phyloP scores from a whole-genome alignment of 495 filamentous ascomycete species.

The Lasiosphaeria ovina region DNA sequence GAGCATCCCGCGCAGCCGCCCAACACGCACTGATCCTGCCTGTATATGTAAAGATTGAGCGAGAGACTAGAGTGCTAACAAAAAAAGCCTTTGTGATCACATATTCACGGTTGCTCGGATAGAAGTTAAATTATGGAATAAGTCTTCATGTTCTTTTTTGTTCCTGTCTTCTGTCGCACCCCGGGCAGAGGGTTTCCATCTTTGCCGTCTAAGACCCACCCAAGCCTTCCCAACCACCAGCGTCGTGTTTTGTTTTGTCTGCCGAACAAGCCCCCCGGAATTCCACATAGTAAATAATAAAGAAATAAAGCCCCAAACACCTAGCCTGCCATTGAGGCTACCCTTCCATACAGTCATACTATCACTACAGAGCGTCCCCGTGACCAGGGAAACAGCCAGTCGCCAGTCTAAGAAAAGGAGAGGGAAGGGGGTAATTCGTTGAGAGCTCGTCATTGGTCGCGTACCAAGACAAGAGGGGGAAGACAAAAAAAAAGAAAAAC shows the following conservation, averaged over 20 bases:
- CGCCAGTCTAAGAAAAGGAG: conserved; percentile 16
- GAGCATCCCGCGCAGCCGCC: too few relatives aligned
- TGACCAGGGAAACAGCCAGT: conserved; percentile 1
- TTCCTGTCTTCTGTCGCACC: too few relatives aligned
- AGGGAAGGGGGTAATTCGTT: conserved; percentile 3
- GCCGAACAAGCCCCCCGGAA: conserved; percentile 2
- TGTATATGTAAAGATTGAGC: too few relatives aligned
- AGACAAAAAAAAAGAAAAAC: conserved; percentile 15
- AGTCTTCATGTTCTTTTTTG: too few relatives aligned
- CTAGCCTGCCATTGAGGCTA: neutral
- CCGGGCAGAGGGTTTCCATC: too few relatives aligned
- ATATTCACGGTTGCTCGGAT: too few relatives aligned
- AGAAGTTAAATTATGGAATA: too few relatives aligned
- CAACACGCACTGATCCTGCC: too few relatives aligned
- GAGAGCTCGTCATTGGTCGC: conserved; percentile 3
- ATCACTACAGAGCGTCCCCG: conserved; percentile 6
- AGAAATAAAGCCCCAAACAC: conserved; percentile 8
- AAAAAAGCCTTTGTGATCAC: too few relatives aligned
- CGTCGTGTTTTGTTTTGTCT: conserved; percentile 13
- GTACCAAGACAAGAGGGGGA: neutral
- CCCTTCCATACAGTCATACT: conserved; percentile 9
- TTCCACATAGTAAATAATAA: neutral
- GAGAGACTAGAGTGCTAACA: too few relatives aligned
- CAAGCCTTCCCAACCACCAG: neutral
- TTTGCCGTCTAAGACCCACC: too few relatives aligned